Evolutionary conservation across 2,329 filamentous ascomycete genomes (phyloP), one percentile per base, ranked within the genome.

Genomic region (Epichloe sp.): DNA sequence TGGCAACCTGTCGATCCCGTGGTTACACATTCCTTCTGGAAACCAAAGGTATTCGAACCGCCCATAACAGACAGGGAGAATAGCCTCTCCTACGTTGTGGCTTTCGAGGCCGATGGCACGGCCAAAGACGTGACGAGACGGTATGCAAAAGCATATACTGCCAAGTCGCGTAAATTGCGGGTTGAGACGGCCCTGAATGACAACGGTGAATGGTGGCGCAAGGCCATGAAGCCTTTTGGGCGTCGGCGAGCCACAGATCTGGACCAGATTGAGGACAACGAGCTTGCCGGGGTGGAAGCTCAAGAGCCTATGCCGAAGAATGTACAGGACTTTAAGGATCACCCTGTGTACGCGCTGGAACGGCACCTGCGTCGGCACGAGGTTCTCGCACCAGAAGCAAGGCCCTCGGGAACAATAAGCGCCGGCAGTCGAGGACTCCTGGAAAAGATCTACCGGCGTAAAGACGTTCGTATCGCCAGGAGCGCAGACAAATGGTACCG

Each of bases 401-500:
- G 80, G 11, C 76, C 83, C 41, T 83, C 86, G 36, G 93, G 93
- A 0, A 93, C 88, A 50, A 79, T 96, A 5, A 80, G 79, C 10
- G 79, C 82, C 4, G 85, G 87, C 2, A 71, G 76, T 65, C 73
- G 78, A 63, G 68, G 78, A 55, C 60, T 71, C 0, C 69, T 91
- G 54, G 90, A 95, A 63, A 79, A 80, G 48, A 83, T 98, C 0
- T 98, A 88, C 63, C 81, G 90, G 23, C 79, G 93, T 3, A 76
- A 75, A 46, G 88, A 97, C 62, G 88, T 98, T 0, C 82, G 87
- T 49, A 61, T 81, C 5, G 88, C 88, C 1, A 79, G 83, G 55
- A 94, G 82, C 55, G 82, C 81, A 3, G 88, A 95, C 57, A 88
- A 86, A 56, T 98, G 93, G 94, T 96, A 93, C 65, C 82, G 90